A percentile compares a stretch with the other conserved stretches of the same genome.
Conservation (phyloP, 331 rosid species). For the Pyracantha coccinea region DNA sequence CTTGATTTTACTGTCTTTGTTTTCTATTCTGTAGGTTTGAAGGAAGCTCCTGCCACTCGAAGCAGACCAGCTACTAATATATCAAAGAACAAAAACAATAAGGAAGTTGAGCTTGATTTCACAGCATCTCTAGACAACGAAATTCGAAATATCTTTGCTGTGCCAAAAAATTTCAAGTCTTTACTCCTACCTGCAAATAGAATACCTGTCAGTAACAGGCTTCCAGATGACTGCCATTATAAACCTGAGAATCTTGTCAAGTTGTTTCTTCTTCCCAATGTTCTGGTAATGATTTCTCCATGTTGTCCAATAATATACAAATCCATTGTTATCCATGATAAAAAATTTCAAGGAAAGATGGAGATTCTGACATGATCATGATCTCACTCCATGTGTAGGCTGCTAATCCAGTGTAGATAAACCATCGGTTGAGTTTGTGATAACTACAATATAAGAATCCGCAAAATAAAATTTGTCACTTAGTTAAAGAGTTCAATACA, state of each 20-base stretch:
- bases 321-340: neutral
- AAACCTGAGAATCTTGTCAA: conserved; percentile 19
- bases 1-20: neutral
- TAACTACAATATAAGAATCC: too few relatives aligned
- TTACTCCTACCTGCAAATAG: conserved; percentile 10
- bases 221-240: conserved; percentile 25
- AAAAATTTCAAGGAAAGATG: neutral
- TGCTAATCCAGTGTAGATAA: neutral
- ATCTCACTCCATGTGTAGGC: neutral
- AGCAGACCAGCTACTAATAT: neutral
- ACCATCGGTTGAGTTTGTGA: neutral
- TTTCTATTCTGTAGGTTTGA: neutral
- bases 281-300: conserved; percentile 9
- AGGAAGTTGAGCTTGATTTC: conserved; percentile 9
- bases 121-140: neutral
- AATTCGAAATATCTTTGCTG: conserved; percentile 7
- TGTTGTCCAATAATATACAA: neutral
- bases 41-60: neutral
- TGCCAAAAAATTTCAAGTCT: conserved; percentile 6
- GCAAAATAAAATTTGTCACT: neutral
- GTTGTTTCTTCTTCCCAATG: conserved; percentile 26
- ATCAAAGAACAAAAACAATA: neutral
- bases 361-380: neutral
- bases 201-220: neutral
- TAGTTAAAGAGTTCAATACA: neutral